phyloP scores from a whole-genome alignment of 306 rosid species.

The Cucurbita argyrosperma region DNA sequence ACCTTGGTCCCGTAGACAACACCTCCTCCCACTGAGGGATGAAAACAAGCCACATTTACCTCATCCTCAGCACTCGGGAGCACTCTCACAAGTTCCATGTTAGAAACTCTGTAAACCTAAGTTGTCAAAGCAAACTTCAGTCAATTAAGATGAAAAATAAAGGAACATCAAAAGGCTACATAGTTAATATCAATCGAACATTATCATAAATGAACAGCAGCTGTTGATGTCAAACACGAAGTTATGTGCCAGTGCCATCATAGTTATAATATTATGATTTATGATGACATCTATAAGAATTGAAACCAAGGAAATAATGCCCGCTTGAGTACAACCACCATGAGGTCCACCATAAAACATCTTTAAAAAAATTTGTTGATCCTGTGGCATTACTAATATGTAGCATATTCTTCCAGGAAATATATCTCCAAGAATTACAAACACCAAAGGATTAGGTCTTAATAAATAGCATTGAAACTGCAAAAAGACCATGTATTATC shows the following conservation, averaged over 20 bases:
- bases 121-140: slow-evolving; percentile 11
- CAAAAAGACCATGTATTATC: neutral
- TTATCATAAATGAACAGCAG: neutral
- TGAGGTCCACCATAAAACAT: neutral
- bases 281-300: neutral
- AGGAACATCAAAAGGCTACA: neutral
- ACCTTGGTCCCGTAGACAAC: slow-evolving; percentile 98
- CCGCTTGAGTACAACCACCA: neutral
- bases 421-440: neutral
- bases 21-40: slow-evolving; percentile 97
- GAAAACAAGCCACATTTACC: slow-evolving; percentile 97
- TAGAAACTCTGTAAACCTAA: slow-evolving; percentile 90
- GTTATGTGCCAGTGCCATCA: neutral
- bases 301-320: neutral
- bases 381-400: neutral
- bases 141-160: neutral
- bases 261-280: neutral
- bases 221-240: neutral
- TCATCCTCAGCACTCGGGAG: slow-evolving; percentile 99
- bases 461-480: neutral
- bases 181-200: neutral
- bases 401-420: neutral
- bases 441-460: neutral
- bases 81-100: slow-evolving; percentile 95
- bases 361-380: neutral